Percentiles rank a stretch among this genome's conserved stretches.
phyloP scores from a whole-genome alignment of 192 early-diverging fungal genomes.

The Glomus cerebriforme region DNA sequence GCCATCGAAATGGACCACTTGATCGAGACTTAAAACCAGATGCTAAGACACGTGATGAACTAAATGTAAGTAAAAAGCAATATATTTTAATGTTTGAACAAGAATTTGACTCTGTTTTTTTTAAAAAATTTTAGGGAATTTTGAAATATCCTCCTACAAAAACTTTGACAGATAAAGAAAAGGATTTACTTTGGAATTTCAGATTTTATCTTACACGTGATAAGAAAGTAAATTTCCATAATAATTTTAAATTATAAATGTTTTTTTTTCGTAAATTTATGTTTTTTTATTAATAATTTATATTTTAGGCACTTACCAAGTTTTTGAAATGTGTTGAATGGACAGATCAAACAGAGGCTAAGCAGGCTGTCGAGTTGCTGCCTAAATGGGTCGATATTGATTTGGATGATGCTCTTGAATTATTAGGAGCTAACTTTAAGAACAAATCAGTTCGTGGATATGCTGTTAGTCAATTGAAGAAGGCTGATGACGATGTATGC shows the following conservation, averaged over 20 bases:
- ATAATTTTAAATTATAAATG: background rate
- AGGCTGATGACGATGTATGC: slow-evolving; percentile 86
- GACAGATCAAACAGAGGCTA: slow-evolving; percentile 86
- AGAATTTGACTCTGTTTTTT: background rate
- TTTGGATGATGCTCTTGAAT: slow-evolving; percentile 93
- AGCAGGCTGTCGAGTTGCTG: slow-evolving; percentile 90
- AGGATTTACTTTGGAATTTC: slow-evolving; percentile 98
- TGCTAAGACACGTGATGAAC: slow-evolving; percentile 90
- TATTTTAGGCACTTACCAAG: slow-evolving; percentile 85
- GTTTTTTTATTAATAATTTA: slow-evolving; percentile 10
- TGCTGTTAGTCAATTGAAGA: slow-evolving; percentile 86
- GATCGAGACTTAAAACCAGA: slow-evolving; percentile 98
- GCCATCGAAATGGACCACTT: slow-evolving; percentile 85
- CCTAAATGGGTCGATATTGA: slow-evolving; percentile 89
- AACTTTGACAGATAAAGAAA: slow-evolving; percentile 78
- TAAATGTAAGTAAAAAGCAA: slow-evolving; percentile 66
- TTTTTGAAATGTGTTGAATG: slow-evolving; percentile 97
- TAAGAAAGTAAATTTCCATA: slow-evolving; percentile 74
- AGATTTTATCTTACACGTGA: slow-evolving; percentile 93
- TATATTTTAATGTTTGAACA: background rate
- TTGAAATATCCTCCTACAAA: slow-evolving; percentile 92
- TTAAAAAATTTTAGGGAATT: slow-evolving; percentile 63
- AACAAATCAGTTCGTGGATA: slow-evolving; percentile 80
- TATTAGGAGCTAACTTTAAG: slow-evolving; percentile 87
- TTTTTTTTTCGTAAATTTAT: background rate